Evolutionary conservation across 768 basidiomycete genomes (phyloP), one percentile per base, ranked within the genome.

Genomic region (Amanita muscaria): DNA sequence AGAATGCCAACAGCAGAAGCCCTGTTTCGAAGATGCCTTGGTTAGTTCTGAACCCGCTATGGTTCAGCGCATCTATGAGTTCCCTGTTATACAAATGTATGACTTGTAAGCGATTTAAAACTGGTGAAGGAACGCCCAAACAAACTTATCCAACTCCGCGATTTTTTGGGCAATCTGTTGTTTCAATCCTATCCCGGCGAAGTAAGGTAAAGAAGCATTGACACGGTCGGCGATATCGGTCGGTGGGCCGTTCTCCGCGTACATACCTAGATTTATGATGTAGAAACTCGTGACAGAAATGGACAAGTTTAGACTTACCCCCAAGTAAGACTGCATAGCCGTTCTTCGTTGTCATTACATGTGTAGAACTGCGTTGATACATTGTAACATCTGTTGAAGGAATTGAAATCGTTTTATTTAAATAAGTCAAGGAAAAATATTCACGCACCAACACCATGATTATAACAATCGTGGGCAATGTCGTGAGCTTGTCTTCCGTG

Each of bases 221-320:
- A 79, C 52, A 30, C 70, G 51, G 52, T 80, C 79, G n/a, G 68
- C 72, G 31, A 74, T 57, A 35, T 78, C 72, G 8, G 63, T 58
- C 0, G 74, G 68, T 6, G 75, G 74, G 1, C 60, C 66, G n/a
- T 59, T 63, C 51, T 78, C 77, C 25, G 59, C 59, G 58, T 76
- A 80, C 1, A 58, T 22, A 4, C 53, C 64, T 63, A 27, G 16
- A 18, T n/a, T n/a, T 6, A 5, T 5, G 21, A 36, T 6, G 27
- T 6, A 29, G 27, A 29, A 29, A 29, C 27, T n/a, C n/a, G n/a
- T n/a, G n/a, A n/a, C n/a, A n/a, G 27, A 29, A 6, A 12, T 6
- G 6, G 12, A 29, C 27, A 29, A n/a, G n/a, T n/a, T n/a, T 12
- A 6, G 12, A 29, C 27, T 6, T 12, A 29, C 27, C 27, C 12